Evolutionary conservation across 1,139 yeast genomes (phyloP).

Genomic region (Blastobotrys indianensis): DNA sequence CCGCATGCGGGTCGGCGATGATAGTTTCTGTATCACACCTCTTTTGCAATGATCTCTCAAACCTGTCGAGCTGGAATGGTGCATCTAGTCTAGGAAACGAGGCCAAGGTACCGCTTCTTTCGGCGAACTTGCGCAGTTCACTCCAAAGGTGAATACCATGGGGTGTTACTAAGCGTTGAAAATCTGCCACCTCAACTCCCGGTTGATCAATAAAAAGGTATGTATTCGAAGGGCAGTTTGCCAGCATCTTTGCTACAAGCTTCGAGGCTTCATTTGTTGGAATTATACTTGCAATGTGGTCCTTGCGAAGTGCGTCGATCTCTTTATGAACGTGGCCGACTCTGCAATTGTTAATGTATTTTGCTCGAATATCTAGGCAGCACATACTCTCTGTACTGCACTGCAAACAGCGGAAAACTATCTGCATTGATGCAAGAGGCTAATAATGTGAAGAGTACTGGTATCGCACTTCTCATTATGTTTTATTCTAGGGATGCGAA

Average conservation of each 20-base stretch:
- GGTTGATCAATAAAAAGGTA: slow-evolving; percentile 67
- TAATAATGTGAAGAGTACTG: background rate
- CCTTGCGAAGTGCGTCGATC: slow-evolving; percentile 19
- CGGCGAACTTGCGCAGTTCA: slow-evolving; percentile 48
- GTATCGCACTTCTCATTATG: background rate
- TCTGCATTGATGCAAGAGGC: background rate
- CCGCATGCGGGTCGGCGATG: slow-evolving; percentile 33
- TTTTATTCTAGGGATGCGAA: too few species aligned
- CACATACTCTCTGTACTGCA: slow-evolving; percentile 25
- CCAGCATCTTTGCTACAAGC: slow-evolving; percentile 45
- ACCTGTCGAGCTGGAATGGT: slow-evolving; percentile 43
- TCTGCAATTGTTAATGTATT: slow-evolving; percentile 13
- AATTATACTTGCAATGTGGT: slow-evolving; percentile 28
- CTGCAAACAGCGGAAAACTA: slow-evolving; percentile 25
- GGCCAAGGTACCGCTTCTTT: slow-evolving; percentile 57
- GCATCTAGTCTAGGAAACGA: slow-evolving; percentile 50
- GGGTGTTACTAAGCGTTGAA: slow-evolving; percentile 36
- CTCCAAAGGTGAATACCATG: slow-evolving; percentile 42
- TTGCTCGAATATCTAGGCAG: too few species aligned
- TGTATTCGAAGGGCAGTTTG: slow-evolving; percentile 64
- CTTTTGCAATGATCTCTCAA: slow-evolving; percentile 41
- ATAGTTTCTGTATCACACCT: slow-evolving; percentile 48
- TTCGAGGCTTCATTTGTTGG: slow-evolving; percentile 38
- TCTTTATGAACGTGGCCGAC: slow-evolving; percentile 35
- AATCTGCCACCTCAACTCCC: slow-evolving; percentile 56